These are phyloP conservation scores for Pleurotus salmoneostramineus DNA, from an alignment of 768 basidiomycete genomes.

Conservation along the genomic window DNA sequence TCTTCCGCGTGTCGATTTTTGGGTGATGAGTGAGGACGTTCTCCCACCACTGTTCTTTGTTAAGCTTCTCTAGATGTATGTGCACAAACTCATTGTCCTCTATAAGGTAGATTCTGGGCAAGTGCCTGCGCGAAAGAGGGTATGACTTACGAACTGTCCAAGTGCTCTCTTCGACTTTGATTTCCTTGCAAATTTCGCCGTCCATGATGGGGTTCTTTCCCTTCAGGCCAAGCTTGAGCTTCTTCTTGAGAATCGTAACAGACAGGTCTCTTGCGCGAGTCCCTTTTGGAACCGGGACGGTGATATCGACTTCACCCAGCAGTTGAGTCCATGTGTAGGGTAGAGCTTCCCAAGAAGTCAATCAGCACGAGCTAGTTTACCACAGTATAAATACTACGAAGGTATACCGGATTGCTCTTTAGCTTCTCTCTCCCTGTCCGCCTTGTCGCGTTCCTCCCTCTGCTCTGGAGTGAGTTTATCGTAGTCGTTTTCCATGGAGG, in stretches of 20 bases:
- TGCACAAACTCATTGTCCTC: slow-evolving; percentile 74
- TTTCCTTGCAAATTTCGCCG: slow-evolving; percentile 91
- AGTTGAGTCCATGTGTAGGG: slow-evolving; percentile 94
- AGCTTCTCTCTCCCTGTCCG: slow-evolving; percentile 62
- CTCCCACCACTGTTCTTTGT: slow-evolving; percentile 95
- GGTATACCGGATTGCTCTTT: slow-evolving; percentile 81
- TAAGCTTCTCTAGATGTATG: slow-evolving; percentile 83
- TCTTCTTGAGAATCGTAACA: slow-evolving; percentile 77
- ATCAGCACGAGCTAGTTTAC: slow-evolving; percentile 7
- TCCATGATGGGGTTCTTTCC: slow-evolving; percentile 79
- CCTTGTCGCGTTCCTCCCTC: slow-evolving; percentile 67
- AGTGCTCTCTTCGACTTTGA: slow-evolving; percentile 95
- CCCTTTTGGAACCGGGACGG: slow-evolving; percentile 81
- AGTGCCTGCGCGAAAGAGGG: background rate
- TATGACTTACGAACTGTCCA: slow-evolving; percentile 82
- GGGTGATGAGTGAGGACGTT: slow-evolving; percentile 94
- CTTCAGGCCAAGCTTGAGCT: slow-evolving; percentile 80
- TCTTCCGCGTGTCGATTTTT: slow-evolving; percentile 95
- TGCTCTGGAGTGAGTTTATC: slow-evolving; percentile 78
- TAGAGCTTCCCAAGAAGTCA: slow-evolving; percentile 45
- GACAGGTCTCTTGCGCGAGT: slow-evolving; percentile 76
- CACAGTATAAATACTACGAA: slow-evolving; percentile 3
- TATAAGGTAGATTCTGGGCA: slow-evolving; percentile 22
- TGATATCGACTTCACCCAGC: slow-evolving; percentile 80
- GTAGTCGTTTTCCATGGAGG: slow-evolving; percentile 38